phyloP scores from a whole-genome alignment of 2,329 filamentous ascomycete species.

The Pseudogymnoascus sp. region DNA sequence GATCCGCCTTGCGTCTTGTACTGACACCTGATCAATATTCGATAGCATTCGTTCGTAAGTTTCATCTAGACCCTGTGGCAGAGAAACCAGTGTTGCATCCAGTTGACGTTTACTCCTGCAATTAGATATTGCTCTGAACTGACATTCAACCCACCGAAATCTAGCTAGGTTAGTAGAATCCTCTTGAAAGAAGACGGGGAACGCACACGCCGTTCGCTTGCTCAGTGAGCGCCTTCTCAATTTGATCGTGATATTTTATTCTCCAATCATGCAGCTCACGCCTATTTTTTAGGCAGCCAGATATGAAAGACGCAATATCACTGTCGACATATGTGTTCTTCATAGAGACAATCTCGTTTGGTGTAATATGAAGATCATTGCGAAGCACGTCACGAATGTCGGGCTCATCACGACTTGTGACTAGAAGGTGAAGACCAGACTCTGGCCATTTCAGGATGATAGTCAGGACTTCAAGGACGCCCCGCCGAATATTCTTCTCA shows the following conservation, averaged over 20 bases:
- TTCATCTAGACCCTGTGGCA: conserved; percentile 28
- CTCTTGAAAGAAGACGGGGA: conserved; percentile 16
- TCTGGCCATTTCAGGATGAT: conserved; percentile 22
- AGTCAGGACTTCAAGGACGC: conserved; percentile 23
- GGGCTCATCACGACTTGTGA: conserved; percentile 29
- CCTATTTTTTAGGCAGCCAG: conserved; percentile 20
- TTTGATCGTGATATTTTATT: conserved; percentile 20
- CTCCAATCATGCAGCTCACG: conserved; percentile 21
- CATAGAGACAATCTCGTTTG: conserved; percentile 19
- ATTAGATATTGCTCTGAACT: conserved; percentile 24
- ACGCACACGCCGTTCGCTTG: conserved; percentile 29
- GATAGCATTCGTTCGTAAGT: conserved; percentile 30
- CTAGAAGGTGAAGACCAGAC: conserved; percentile 24
- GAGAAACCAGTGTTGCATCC: conserved; percentile 23
- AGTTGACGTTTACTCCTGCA: conserved; percentile 16
- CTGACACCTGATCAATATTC: conserved; percentile 19
- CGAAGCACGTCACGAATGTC: conserved; percentile 22
- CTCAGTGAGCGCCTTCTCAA: conserved; percentile 22
- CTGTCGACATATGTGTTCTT: conserved; percentile 17
- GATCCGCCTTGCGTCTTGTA: conserved; percentile 13
- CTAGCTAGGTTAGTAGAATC: conserved; percentile 19
- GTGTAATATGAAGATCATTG: conserved; percentile 13
- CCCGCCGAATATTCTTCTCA: conserved; percentile 15
- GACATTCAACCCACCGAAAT: conserved; percentile 32
- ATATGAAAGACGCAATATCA: conserved; percentile 26